Conservation (phyloP, 192 early-diverging fungal genomes). For the Umbelopsis vinacea region DNA sequence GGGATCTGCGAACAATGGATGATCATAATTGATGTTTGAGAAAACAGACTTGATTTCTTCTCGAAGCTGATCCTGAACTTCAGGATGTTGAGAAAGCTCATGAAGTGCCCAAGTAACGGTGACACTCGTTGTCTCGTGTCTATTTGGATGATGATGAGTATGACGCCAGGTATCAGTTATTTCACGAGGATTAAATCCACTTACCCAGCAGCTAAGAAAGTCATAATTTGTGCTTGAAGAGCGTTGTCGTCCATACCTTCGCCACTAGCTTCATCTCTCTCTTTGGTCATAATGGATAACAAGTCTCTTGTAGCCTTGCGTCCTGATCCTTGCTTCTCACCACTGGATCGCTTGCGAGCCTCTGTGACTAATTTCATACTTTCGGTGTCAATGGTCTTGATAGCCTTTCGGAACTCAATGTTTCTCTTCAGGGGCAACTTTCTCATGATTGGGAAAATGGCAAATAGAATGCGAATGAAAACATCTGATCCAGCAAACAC, state of each 20-base stretch:
- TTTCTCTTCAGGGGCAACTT: constrained; percentile 36
- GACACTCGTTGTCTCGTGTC: constrained; percentile 60
- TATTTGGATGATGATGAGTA: background rate
- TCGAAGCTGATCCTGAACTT: constrained; percentile 47
- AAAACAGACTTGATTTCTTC: constrained; percentile 52
- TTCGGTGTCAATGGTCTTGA: constrained; percentile 38
- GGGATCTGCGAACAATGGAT: constrained; percentile 16
- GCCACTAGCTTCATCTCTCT: constrained; percentile 46
- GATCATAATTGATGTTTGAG: constrained; percentile 27
- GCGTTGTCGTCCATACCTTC: constrained; percentile 47
- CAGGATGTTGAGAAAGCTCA: constrained; percentile 49
- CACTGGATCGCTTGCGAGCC: constrained; percentile 31
- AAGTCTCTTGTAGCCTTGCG: constrained; percentile 43
- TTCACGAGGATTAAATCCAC: background rate
- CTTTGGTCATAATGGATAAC: constrained; percentile 47
- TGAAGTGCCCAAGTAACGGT: constrained; percentile 55
- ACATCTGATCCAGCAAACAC: constrained; percentile 34
- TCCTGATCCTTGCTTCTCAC: background rate
- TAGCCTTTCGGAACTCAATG: constrained; percentile 14
- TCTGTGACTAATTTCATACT: constrained; percentile 43
- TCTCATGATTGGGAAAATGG: constrained; percentile 37
- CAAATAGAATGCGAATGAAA: constrained; percentile 27
- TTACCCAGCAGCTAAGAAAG: constrained; percentile 61
- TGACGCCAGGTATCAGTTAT: background rate
- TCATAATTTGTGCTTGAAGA: constrained; percentile 59